phyloP scores from a whole-genome alignment of 371 early-diverging fungal species.

The Mucor piriformis region DNA sequence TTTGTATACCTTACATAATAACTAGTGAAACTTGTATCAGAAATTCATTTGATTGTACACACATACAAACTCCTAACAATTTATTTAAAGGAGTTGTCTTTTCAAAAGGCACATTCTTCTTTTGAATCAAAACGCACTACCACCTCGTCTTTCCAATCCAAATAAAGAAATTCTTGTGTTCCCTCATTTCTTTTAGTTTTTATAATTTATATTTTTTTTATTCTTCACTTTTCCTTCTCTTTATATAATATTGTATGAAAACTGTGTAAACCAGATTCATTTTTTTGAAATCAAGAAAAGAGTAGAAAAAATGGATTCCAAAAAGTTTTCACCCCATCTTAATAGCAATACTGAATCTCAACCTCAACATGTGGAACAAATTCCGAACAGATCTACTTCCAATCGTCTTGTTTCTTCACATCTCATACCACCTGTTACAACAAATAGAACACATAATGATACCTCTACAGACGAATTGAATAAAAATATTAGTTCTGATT shows the following conservation, averaged over 20 bases:
- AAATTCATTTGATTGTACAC: not conserved
- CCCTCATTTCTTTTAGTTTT: constrained; percentile 1
- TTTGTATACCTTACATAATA: not conserved
- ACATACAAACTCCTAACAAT: not conserved
- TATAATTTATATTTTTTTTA: not conserved
- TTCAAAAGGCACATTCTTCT: constrained; percentile 1
- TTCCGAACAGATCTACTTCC: constrained; percentile 12
- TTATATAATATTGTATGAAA: not conserved
- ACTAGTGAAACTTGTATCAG: not conserved
- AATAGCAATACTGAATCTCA: constrained; percentile 1
- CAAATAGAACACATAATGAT: constrained; percentile 14
- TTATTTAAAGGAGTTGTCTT: not conserved
- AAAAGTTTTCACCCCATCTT: not conserved
- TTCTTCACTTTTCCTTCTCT: not conserved
- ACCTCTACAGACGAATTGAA: constrained; percentile 17
- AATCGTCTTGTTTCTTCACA: constrained; percentile 11
- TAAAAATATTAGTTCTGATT: constrained; percentile 46
- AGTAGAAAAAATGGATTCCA: not conserved
- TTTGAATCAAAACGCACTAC: not conserved
- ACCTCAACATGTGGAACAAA: constrained; percentile 1
- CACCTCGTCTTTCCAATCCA: constrained; percentile 1
- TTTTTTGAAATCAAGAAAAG: not conserved
- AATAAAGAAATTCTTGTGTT: constrained; percentile 8
- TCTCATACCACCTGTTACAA: constrained; percentile 25
- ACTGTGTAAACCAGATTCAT: not conserved